Percentiles rank a stretch among this genome's conserved stretches.
Evolutionary conservation across 108 stramenopile genomes (phyloP).

Genomic region (Cyclostephanos invisitatus): DNA sequence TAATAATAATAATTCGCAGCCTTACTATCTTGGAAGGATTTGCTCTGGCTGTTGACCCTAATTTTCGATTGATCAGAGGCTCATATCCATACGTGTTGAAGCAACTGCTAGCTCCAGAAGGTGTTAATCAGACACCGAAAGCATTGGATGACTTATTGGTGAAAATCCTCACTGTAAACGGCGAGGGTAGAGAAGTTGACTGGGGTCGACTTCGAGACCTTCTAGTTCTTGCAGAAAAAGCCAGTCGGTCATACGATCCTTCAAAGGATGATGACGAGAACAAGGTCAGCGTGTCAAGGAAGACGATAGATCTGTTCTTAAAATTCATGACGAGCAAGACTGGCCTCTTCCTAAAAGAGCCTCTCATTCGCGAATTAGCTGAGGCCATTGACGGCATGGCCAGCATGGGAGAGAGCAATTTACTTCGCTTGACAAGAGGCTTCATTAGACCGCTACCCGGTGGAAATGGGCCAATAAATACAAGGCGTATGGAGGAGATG

Average conservation of each 20-base stretch:
- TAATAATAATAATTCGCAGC: constrained; percentile 89
- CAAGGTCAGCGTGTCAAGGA: constrained; percentile 60
- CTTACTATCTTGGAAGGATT: constrained; percentile 92
- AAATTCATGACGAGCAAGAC: constrained; percentile 80
- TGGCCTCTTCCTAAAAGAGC: constrained; percentile 82
- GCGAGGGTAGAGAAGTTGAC: constrained; percentile 56
- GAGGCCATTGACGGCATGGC: constrained; percentile 87
- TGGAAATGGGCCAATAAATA: constrained; percentile 82
- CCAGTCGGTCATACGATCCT: constrained; percentile 68
- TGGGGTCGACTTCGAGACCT: constrained; percentile 70
- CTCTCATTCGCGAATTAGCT: constrained; percentile 82
- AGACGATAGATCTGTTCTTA: constrained; percentile 80
- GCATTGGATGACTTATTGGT: constrained; percentile 70
- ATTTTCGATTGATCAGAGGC: constrained; percentile 90
- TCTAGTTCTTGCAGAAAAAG: constrained; percentile 76
- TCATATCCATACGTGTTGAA: constrained; percentile 91
- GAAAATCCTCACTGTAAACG: constrained; percentile 72
- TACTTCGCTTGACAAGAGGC: constrained; percentile 60
- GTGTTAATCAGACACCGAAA: constrained; percentile 55
- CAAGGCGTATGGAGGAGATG: constrained; percentile 76
- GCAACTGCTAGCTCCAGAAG: constrained; percentile 69
- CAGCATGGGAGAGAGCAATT: constrained; percentile 77
- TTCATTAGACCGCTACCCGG: constrained; percentile 77
- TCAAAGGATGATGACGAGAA: constrained; percentile 54
- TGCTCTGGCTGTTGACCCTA: constrained; percentile 84